Percentiles rank a stretch among this genome's conserved stretches.
Evolutionary conservation across 306 rosid genomes (phyloP).

Genomic region (Bauhinia variegata): DNA sequence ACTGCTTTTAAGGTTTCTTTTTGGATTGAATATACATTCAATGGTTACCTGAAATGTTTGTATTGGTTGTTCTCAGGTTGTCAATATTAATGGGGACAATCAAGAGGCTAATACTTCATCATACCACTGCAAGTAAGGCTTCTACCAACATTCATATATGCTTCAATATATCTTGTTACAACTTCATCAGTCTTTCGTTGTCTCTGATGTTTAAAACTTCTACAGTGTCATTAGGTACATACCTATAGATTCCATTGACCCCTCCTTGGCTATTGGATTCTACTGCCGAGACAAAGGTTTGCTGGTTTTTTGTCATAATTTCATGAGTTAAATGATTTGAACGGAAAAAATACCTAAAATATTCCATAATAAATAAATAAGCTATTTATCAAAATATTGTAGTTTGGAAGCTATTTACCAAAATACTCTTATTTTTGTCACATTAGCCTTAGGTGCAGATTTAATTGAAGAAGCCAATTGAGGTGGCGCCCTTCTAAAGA

Average conservation of each 20-base stretch:
- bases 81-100: slow-evolving; percentile 56
- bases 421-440: no score
- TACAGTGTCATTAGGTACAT: slow-evolving; percentile 70
- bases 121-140: slow-evolving; percentile 85
- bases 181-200: slow-evolving; percentile 1
- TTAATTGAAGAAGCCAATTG: no score
- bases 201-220: background rate
- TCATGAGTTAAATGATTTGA: slow-evolving; percentile 5
- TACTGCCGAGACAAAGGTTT: slow-evolving; percentile 92
- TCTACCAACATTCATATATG: slow-evolving; percentile 4
- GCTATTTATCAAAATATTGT: no score
- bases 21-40: slow-evolving; percentile 8
- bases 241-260: slow-evolving; percentile 77
- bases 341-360: no score
- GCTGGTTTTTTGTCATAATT: slow-evolving; percentile 29
- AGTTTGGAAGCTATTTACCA: no score
- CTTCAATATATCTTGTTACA: slow-evolving; percentile 1
- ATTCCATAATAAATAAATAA: no score
- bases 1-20: background rate
- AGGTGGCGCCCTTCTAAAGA: no score
- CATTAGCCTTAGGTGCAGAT: no score
- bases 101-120: slow-evolving; percentile 76
- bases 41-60: slow-evolving; percentile 7
- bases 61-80: slow-evolving; percentile 52
- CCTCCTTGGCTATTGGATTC: slow-evolving; percentile 96